Evolutionary conservation across 1,139 yeast genomes (phyloP), one percentile per base, ranked within the genome.

Genomic region (Meyerozyma guilliermondii): DNA sequence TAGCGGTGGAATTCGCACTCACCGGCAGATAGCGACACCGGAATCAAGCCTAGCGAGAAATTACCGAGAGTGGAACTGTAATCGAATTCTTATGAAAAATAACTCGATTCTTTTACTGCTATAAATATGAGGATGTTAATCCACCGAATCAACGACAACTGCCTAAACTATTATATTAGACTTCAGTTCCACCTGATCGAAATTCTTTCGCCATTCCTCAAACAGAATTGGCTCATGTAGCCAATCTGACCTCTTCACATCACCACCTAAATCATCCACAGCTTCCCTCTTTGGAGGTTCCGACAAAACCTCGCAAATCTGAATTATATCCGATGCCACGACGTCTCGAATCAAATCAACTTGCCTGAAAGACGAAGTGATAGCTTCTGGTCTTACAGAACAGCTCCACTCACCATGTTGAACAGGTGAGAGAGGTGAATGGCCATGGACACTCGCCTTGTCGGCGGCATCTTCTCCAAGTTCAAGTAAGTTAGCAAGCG

Each of bases 401-500:
- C 78, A 68, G 0, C 68, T 63, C 82, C 81, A 76, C 31, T 56
- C 70, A 14, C 50, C 54, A 24, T 47, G 38, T 14, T 48, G 45
- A 35, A 41, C 38, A 6, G 44, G 75, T 11, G 74, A 64, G 35
- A 65, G 58, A 3, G 75, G 74, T 2, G 69, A 62, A 42, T 56
- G 59, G 23, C 49, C 41, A 43, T 45, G 24, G 18, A 14, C 16
- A 6, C 38, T 30, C 20, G 29, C 33, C 24, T 43, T 53, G 5
- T 46, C 49, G n/a, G 45, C 62, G 22, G 65, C 59, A 20, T 70
- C 76, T 20, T 70, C 74, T 7, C 33, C 33, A 38, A 78, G 52
- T 39, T 73, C 78, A 45, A 78, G 60, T 34, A 76, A 60, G 52
- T 78, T 78, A 9, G 78, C 70, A 46, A 78, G 61, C 1, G 81